Percentiles rank a stretch among this genome's conserved stretches.
These are phyloP conservation scores for Boletus sp. DNA, from an alignment of 768 basidiomycete species.

Conservation along the genomic window DNA sequence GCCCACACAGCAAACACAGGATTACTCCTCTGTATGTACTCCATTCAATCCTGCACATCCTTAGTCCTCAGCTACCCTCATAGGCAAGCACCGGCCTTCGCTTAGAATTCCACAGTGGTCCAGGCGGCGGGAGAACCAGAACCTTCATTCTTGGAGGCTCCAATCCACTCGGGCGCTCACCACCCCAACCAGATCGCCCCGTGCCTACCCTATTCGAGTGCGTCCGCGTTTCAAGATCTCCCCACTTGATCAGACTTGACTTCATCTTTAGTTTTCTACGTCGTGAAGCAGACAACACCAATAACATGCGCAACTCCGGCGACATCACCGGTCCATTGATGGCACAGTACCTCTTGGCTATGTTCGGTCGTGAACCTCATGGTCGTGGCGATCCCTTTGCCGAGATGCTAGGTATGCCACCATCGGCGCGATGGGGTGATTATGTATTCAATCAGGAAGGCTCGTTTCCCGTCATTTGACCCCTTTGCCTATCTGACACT, in stretches of 20 bases:
- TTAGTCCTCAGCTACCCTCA: not conserved
- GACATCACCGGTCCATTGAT: conserved; percentile 60
- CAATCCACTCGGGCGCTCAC: conserved; percentile 23
- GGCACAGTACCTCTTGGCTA: conserved; percentile 68
- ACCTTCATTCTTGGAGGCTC: conserved; percentile 39
- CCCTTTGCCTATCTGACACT: conserved; percentile 4
- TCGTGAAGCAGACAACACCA: conserved; percentile 17
- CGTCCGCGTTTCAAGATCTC: conserved; percentile 16
- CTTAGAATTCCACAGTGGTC: conserved; percentile 35
- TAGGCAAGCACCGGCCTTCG: conserved; percentile 27
- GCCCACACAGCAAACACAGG: conserved; percentile 14
- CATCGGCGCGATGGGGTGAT: conserved; percentile 73
- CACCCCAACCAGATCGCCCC: conserved; percentile 26
- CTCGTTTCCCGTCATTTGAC: conserved; percentile 24
- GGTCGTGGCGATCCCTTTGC: conserved; percentile 40
- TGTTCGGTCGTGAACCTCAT: conserved; percentile 41
- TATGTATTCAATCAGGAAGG: conserved; percentile 93
- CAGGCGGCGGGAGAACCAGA: conserved; percentile 27
- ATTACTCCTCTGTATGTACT: conserved; percentile 15
- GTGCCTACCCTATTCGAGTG: conserved; percentile 53
- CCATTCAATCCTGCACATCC: not conserved
- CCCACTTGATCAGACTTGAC: not conserved
- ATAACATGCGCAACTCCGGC: conserved; percentile 24
- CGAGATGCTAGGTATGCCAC: conserved; percentile 43
- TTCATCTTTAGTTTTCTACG: conserved; percentile 34